Percentiles rank a stretch among this genome's conserved stretches.
Evolutionary conservation across 2,329 filamentous ascomycete species (phyloP).

Genomic region (Hymenoscyphus salicellus): DNA sequence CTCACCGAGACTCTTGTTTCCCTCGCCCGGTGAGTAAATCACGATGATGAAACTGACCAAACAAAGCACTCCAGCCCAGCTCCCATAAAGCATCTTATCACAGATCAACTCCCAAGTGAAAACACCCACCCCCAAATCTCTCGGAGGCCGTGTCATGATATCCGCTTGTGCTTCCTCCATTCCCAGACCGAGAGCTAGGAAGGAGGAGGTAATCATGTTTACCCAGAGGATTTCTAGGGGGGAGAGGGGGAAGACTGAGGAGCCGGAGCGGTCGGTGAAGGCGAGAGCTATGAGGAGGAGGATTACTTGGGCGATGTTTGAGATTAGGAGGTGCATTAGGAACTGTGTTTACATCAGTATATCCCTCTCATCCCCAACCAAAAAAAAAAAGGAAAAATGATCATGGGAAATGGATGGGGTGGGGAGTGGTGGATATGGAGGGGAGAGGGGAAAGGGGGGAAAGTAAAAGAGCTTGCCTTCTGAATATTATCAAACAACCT

Average conservation of each 20-base stretch:
- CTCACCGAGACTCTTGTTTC: conserved; percentile 52
- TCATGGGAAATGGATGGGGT: too few relatives aligned
- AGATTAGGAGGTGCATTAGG: conserved; percentile 63
- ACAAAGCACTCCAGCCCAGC: conserved; percentile 61
- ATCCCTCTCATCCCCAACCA: not conserved
- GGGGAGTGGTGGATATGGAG: not conserved
- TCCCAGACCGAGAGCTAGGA: conserved; percentile 69
- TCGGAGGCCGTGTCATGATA: conserved; percentile 64
- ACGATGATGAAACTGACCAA: conserved; percentile 60
- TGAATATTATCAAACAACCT: conserved; percentile 77
- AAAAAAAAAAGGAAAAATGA: not conserved
- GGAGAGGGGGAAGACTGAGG: conserved; percentile 67
- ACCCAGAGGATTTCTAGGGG: conserved; percentile 75
- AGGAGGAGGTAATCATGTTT: conserved; percentile 70
- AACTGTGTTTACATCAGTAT: conserved; percentile 38
- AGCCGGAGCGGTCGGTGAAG: conserved; percentile 58
- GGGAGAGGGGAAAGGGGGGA: not conserved
- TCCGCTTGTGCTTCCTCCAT: conserved; percentile 67
- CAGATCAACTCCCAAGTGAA: conserved; percentile 63
- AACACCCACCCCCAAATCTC: conserved; percentile 56
- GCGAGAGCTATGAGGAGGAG: conserved; percentile 66
- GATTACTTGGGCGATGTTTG: conserved; percentile 68
- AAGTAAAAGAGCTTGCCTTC: conserved; percentile 40
- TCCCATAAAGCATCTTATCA: conserved; percentile 65
- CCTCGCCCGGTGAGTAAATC: conserved; percentile 45